Evolutionary conservation across 192 early-diverging fungal genomes (phyloP).

Genomic region (Dispira simplex): DNA sequence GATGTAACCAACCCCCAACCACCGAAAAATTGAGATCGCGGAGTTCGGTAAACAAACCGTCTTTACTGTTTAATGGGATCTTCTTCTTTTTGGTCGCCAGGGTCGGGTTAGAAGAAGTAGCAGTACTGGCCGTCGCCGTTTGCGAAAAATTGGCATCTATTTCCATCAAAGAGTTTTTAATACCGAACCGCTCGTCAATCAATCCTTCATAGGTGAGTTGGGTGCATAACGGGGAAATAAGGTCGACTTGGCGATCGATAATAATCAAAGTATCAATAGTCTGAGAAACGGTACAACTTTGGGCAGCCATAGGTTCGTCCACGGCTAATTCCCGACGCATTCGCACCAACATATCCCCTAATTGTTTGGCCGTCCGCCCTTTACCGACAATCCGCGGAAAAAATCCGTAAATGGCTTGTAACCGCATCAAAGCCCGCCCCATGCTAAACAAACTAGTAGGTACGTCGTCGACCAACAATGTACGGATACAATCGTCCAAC

Average conservation of each 20-base stretch:
- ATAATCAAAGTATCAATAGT: constrained; percentile 72
- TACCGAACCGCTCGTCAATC: constrained; percentile 85
- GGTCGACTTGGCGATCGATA: constrained; percentile 79
- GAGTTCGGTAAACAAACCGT: constrained; percentile 64
- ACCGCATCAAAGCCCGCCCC: constrained; percentile 65
- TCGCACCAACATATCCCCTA: constrained; percentile 63
- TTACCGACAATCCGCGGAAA: constrained; percentile 87
- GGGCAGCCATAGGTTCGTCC: constrained; percentile 27
- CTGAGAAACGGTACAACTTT: constrained; percentile 36
- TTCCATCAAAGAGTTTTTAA: constrained; percentile 58
- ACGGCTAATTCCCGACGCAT: constrained; percentile 68
- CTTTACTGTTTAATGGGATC: constrained; percentile 60
- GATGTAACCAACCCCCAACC: constrained; percentile 68
- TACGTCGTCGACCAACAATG: constrained; percentile 4
- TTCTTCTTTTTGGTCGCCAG: constrained; percentile 47
- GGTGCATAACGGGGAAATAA: constrained; percentile 84
- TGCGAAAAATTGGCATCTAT: constrained; percentile 48
- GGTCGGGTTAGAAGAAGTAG: constrained; percentile 12
- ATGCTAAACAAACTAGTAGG: constrained; percentile 9
- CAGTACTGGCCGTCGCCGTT: constrained; percentile 14
- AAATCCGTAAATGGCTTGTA: constrained; percentile 75
- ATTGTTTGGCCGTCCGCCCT: constrained; percentile 63
- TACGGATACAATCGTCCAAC: constrained; percentile 20
- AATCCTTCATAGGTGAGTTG: constrained; percentile 96
- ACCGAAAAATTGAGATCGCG: constrained; percentile 86